Percentiles rank a stretch among this genome's conserved stretches.
Evolutionary conservation across 1,284 basidiomycete species (phyloP).

Genomic region (Papiliotrema fonsecae): DNA sequence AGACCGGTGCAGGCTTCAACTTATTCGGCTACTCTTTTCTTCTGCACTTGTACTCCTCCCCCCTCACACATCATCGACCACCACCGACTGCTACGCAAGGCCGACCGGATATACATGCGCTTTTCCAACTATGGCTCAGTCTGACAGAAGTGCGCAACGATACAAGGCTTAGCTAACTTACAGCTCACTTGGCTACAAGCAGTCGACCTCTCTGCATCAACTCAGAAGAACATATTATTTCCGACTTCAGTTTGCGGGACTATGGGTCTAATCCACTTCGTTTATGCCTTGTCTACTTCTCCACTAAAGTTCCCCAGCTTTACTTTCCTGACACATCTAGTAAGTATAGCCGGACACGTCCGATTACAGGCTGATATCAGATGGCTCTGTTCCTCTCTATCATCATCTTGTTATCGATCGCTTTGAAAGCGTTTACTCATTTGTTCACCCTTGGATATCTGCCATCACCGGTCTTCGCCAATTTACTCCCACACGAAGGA

Average conservation of each 20-base stretch:
- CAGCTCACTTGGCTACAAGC: constrained; percentile 44
- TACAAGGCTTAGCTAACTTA: not conserved
- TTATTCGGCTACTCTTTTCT: constrained; percentile 43
- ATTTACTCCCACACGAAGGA: constrained; percentile 41
- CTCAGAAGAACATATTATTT: constrained; percentile 34
- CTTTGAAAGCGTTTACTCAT: constrained; percentile 38
- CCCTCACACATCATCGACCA: constrained; percentile 41
- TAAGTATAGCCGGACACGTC: constrained; percentile 11
- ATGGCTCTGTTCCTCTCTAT: constrained; percentile 38
- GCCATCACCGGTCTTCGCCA: constrained; percentile 32
- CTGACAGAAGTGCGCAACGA: constrained; percentile 33
- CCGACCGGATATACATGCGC: constrained; percentile 41
- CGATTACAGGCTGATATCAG: constrained; percentile 10
- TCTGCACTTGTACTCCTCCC: constrained; percentile 45
- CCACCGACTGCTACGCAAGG: constrained; percentile 21
- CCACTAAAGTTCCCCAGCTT: constrained; percentile 44
- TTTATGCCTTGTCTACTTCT: constrained; percentile 31
- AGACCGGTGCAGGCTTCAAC: constrained; percentile 42
- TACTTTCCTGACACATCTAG: constrained; percentile 43
- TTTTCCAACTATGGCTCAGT: constrained; percentile 45
- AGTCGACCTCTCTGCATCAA: constrained; percentile 29
- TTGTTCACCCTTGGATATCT: constrained; percentile 46
- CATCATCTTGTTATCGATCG: constrained; percentile 39
- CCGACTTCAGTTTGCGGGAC: constrained; percentile 43
- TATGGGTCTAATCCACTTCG: constrained; percentile 40